These are phyloP conservation scores for Cytospora leucostoma DNA, from an alignment of 2,329 filamentous ascomycete species.

Conservation along the genomic window DNA sequence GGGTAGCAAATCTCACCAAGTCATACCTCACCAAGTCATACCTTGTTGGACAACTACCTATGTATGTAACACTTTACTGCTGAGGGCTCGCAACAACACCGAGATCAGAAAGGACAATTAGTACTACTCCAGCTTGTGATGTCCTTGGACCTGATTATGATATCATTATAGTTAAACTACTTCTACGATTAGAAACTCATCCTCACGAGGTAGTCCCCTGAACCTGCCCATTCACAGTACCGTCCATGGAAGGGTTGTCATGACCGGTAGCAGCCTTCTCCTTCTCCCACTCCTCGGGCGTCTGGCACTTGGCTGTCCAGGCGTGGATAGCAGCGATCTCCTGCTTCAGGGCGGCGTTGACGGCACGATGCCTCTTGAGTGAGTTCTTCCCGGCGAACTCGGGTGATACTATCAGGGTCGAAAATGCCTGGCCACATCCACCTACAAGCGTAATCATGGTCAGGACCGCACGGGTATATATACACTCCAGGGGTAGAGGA, in stretches of 20 bases:
- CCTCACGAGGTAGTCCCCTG: slow-evolving; percentile 34
- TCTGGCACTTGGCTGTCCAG: slow-evolving; percentile 93
- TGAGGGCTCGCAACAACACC: no score
- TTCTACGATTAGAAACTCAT: neutral
- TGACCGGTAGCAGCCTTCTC: slow-evolving; percentile 46
- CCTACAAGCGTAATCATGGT: slow-evolving; percentile 40
- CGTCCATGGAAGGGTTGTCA: slow-evolving; percentile 44
- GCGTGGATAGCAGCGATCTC: slow-evolving; percentile 92
- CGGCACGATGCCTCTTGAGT: slow-evolving; percentile 81
- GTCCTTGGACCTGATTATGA: neutral
- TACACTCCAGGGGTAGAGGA: neutral
- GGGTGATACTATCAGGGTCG: slow-evolving; percentile 62
- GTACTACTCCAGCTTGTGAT: no score
- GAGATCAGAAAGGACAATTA: no score
- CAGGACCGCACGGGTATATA: neutral
- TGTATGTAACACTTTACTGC: no score
- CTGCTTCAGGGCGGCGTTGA: slow-evolving; percentile 79
- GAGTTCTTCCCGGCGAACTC: slow-evolving; percentile 72
- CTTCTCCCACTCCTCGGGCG: slow-evolving; percentile 83
- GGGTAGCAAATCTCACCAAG: no score
- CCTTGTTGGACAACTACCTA: no score
- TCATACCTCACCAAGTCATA: no score
- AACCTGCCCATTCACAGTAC: slow-evolving; percentile 47
- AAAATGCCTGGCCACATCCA: slow-evolving; percentile 64
- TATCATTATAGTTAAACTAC: neutral